phyloP scores from a whole-genome alignment of 2,329 filamentous ascomycete genomes.

The Colletotrichum scovillei region DNA sequence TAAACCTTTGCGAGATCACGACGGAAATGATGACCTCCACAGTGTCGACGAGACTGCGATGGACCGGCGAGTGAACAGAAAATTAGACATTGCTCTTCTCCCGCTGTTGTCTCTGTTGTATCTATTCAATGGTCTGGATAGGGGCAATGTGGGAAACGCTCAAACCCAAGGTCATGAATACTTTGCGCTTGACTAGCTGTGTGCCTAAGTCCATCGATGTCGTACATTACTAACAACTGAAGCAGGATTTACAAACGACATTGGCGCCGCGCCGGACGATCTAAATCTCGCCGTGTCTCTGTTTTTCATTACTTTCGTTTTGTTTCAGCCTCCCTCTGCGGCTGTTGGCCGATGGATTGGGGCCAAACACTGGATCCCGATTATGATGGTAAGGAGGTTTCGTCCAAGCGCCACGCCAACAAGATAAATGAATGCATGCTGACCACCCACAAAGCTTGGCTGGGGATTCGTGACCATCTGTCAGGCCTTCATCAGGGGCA shows the following conservation, averaged over 20 bases:
- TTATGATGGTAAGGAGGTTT: constrained; percentile 61
- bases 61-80: constrained; percentile 44
- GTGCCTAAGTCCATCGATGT: background rate
- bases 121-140: constrained; percentile 54
- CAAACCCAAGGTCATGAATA: constrained; percentile 47
- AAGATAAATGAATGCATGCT: constrained; percentile 54
- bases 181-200: background rate
- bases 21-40: background rate
- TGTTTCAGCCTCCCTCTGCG: constrained; percentile 66
- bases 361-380: constrained; percentile 66
- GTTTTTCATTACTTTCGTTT: constrained; percentile 70
- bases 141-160: constrained; percentile 54
- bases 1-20: background rate
- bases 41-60: constrained; percentile 5
- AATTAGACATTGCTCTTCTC: constrained; percentile 49
- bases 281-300: constrained; percentile 66
- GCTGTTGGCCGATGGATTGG: constrained; percentile 51
- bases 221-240: background rate
- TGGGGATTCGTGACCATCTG: constrained; percentile 45
- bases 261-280: constrained; percentile 61
- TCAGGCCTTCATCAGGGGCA: constrained; percentile 44
- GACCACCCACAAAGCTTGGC: constrained; percentile 43
- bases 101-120: constrained; percentile 53
- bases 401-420: constrained; percentile 50
- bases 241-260: constrained; percentile 62